Conservation (phyloP, 129 eudicot genomes). For the Helichrysum umbraculigerum region DNA sequence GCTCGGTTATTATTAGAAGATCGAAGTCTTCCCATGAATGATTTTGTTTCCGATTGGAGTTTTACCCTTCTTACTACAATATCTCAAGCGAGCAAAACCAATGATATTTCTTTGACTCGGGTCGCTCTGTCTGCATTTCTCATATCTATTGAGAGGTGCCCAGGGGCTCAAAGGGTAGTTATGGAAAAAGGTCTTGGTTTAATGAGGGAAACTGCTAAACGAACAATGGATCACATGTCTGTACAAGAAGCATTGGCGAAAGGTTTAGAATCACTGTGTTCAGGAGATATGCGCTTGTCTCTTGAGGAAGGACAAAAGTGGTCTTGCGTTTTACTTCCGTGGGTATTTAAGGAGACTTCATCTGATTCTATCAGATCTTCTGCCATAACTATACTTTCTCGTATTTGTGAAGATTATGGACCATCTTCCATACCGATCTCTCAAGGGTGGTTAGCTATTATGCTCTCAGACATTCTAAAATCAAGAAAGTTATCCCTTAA, state of each 20-base stretch:
- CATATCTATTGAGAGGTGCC: conserved; percentile 69
- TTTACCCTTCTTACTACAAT: conserved; percentile 77
- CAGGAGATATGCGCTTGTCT: conserved; percentile 63
- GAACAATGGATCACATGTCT: conserved; percentile 56
- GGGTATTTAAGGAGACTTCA: conserved; percentile 66
- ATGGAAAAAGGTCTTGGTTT: conserved; percentile 80
- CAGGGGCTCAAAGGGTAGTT: conserved; percentile 56
- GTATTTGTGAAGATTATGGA: conserved; percentile 86
- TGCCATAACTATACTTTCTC: conserved; percentile 68
- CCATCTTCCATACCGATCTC: conserved; percentile 84
- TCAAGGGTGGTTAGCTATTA: conserved; percentile 91
- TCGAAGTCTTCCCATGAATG: conserved; percentile 62
- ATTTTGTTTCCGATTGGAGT: conserved; percentile 82
- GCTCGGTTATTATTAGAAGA: conserved; percentile 88
- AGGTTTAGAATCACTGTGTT: conserved; percentile 77
- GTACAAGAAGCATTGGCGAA: conserved; percentile 87
- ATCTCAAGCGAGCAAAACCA: conserved; percentile 75
- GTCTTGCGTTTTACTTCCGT: conserved; percentile 72
- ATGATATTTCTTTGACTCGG: conserved; percentile 67
- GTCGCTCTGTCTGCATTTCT: conserved; percentile 85
- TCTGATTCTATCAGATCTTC: conserved; percentile 68
- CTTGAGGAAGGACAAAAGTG: conserved; percentile 89
- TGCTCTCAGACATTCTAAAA: conserved; percentile 67
- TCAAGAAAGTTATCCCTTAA: conserved; percentile 56
- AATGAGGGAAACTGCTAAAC: conserved; percentile 84